These are phyloP conservation scores for Colletotrichum endophyticum DNA, from an alignment of 2,329 filamentous ascomycete species.

Conservation along the genomic window DNA sequence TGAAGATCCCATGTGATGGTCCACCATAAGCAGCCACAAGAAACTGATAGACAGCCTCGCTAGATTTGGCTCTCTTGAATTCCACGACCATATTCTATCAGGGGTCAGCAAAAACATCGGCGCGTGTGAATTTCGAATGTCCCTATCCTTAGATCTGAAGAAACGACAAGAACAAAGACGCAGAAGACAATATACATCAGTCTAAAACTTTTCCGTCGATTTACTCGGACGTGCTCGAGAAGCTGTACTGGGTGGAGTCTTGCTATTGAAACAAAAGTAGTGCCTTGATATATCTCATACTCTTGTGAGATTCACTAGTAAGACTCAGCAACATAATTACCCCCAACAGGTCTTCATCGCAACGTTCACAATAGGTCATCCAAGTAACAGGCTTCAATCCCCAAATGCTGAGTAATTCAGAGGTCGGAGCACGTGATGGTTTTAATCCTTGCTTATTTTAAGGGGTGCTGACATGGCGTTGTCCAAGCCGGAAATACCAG, in stretches of 20 bases:
- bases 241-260: too few relatives aligned
- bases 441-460: not conserved
- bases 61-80: not conserved
- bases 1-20: not conserved
- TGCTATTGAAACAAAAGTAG: too few relatives aligned
- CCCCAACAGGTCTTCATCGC: not conserved
- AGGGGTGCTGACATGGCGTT: not conserved
- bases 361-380: not conserved
- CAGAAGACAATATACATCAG: not conserved
- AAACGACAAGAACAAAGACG: too few relatives aligned
- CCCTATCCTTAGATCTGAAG: not conserved
- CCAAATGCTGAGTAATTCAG: not conserved
- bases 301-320: rapidly evolving
- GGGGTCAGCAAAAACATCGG: not conserved
- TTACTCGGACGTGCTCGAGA: too few relatives aligned
- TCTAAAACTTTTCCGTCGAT: too few relatives aligned
- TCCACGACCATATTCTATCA: not conserved
- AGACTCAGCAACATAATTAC: not conserved
- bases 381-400: too few relatives aligned
- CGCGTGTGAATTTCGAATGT: not conserved
- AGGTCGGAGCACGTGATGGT: not conserved
- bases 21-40: not conserved
- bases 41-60: not conserved
- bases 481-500: not conserved
- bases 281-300: not conserved